Evolutionary conservation across 2,329 filamentous ascomycete species (phyloP), one percentile per base, ranked within the genome.

Genomic region (Diaporthe citri): DNA sequence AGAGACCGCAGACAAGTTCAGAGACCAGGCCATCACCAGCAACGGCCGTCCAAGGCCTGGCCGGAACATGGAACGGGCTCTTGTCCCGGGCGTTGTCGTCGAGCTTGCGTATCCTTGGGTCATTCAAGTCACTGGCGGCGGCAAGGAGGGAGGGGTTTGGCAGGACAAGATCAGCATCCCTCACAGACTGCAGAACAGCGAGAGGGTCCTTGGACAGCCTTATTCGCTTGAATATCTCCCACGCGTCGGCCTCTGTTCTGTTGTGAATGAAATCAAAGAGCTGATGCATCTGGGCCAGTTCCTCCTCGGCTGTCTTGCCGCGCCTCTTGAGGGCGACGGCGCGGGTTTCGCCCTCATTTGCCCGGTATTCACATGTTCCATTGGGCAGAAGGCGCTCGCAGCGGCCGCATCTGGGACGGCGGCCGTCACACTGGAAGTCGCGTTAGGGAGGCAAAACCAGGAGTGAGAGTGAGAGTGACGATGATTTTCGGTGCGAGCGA

Each of bases 201-300:
- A 64, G 25, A 20, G 60, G 60, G 60, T 64, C 60, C 25, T 48
- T 64, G 12, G 41, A 48, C 17, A 48, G 28, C 20, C 60, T 64
- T 31, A 64, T 64, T 17, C 60, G 60, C 41, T 48, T 64, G 60
- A 64, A 64, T 46, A 64, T 48, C 41, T 64, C 60, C 25, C 39
- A 48, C 2, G 60, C 60, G 41, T 64, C 60, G 60, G 43, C 25
- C 60, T 64, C 60, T 2, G 60, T 22, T 7, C 41, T 64, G 20
- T 20, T n/a, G 41, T 64, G 41, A 28, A 64, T 48, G 60, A 64
- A 48, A 0, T 22, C 41, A n/a, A 46, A 64, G 25, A 64, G 60
- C 60, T 34, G 25, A 7, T 48, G 9, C 25, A 64, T 48, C 41
- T 64, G 60, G 13, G 25, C 60, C 25, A 64, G 17, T 13, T 64